Evolutionary conservation across 345 rosid species (phyloP).

Genomic region (Pseudoturritis turrita): DNA sequence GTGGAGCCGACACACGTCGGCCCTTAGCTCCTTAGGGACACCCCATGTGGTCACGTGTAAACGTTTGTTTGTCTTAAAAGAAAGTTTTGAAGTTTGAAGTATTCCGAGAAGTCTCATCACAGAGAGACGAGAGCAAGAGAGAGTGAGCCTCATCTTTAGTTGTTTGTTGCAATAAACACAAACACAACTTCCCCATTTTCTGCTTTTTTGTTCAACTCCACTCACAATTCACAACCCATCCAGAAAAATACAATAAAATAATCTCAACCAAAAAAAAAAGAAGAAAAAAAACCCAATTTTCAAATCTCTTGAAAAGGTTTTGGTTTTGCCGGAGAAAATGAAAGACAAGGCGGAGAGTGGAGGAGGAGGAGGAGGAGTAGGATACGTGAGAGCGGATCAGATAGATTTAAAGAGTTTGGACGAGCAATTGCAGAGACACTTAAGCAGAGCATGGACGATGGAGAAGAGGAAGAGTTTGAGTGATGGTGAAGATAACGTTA

Average conservation of each 20-base stretch:
- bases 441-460: conserved; percentile 74
- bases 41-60: conserved; percentile 37
- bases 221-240: conserved; percentile 9
- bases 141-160: conserved; percentile 23
- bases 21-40: background rate
- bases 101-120: conserved; percentile 14
- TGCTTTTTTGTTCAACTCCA: background rate
- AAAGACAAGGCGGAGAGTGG: conserved; percentile 60
- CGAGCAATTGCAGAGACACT: conserved; percentile 90
- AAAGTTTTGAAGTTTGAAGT: conserved; percentile 11
- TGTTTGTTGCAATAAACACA: conserved; percentile 34
- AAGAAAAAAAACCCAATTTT: background rate
- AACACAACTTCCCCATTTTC: conserved; percentile 30
- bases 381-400: conserved; percentile 95
- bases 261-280: background rate
- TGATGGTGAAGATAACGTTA: conserved; percentile 32
- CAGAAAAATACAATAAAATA: background rate
- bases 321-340: conserved; percentile 27
- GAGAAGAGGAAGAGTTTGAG: conserved; percentile 66
- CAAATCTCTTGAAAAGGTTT: background rate
- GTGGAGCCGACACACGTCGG: conserved; percentile 35
- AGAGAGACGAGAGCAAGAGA: background rate
- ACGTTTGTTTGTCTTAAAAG: conserved; percentile 10
- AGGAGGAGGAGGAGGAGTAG: conserved; percentile 41
- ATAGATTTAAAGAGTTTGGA: conserved; percentile 94